These are phyloP conservation scores for Tardiomyces depauwii DNA, from an alignment of 1,139 yeast species.

Conservation along the genomic window DNA sequence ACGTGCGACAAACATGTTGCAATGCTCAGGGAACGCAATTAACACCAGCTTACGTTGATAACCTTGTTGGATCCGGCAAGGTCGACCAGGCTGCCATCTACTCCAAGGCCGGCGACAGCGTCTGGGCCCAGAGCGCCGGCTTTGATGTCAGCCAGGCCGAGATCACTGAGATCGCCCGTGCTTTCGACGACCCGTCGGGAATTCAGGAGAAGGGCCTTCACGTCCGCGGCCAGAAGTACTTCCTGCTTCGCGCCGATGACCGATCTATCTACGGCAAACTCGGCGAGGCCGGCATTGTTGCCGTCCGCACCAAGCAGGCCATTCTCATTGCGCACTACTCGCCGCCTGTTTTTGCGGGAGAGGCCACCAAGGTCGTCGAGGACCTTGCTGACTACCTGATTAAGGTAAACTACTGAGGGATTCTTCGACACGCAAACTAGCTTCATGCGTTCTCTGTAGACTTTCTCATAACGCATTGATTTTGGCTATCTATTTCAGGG, in stretches of 20 bases:
- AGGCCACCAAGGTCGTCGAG: conserved; percentile 89
- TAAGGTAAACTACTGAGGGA: conserved; percentile 58
- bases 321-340: conserved; percentile 81
- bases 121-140: conserved; percentile 82
- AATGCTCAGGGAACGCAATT: no score
- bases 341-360: conserved; percentile 84
- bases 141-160: conserved; percentile 61
- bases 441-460: no score
- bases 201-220: conserved; percentile 83
- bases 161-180: conserved; percentile 61
- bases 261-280: conserved; percentile 92
- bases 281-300: conserved; percentile 73
- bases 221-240: conserved; percentile 75
- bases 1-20: no score
- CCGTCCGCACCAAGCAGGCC: conserved; percentile 91
- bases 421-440: no score
- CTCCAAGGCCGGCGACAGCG: conserved; percentile 88
- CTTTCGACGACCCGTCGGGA: conserved; percentile 67
- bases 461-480: no score
- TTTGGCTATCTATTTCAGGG: no score
- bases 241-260: conserved; percentile 80
- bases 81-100: conserved; percentile 87
- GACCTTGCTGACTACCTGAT: conserved; percentile 92
- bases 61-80: conserved; percentile 73
- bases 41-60: conserved; percentile 77